Evolutionary conservation across 129 eudicot species (phyloP).

Genomic region (Centella asiatica): DNA sequence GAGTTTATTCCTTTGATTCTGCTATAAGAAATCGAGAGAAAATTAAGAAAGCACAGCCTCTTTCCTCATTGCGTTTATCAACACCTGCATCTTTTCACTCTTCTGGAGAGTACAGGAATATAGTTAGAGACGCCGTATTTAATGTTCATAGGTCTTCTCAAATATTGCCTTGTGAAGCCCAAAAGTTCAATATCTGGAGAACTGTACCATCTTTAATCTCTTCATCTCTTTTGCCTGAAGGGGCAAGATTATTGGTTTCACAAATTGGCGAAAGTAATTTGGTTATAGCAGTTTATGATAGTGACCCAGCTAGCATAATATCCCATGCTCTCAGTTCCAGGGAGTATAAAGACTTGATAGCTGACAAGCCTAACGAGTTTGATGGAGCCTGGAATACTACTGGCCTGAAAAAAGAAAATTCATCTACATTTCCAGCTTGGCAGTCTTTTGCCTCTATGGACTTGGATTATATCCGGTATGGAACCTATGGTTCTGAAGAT

Average conservation of each 20-base stretch:
- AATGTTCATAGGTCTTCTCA: constrained; percentile 67
- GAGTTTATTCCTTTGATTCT: constrained; percentile 92
- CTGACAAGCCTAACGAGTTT: constrained; percentile 26
- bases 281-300: constrained; percentile 73
- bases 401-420: constrained; percentile 26
- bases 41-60: constrained; percentile 34
- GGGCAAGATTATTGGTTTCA: constrained; percentile 58
- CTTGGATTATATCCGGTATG: constrained; percentile 47
- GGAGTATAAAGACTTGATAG: constrained; percentile 64
- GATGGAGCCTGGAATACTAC: constrained; percentile 22
- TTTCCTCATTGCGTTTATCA: constrained; percentile 46
- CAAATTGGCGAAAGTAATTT: constrained; percentile 33
- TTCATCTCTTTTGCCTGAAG: constrained; percentile 58
- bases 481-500: constrained; percentile 58
- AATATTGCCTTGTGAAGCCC: constrained; percentile 40
- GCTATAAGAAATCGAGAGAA: constrained; percentile 60
- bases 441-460: constrained; percentile 78
- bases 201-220: constrained; percentile 42
- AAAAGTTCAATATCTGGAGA: constrained; percentile 29
- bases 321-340: constrained; percentile 70
- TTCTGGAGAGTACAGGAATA: constrained; percentile 68
- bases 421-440: constrained; percentile 61
- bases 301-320: constrained; percentile 87
- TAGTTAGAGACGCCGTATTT: constrained; percentile 61
- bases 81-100: constrained; percentile 67